A percentile compares a stretch with the other conserved stretches of the same genome.
Conservation (phyloP, 768 basidiomycete genomes). For the Cyclocybe cylindracea region DNA sequence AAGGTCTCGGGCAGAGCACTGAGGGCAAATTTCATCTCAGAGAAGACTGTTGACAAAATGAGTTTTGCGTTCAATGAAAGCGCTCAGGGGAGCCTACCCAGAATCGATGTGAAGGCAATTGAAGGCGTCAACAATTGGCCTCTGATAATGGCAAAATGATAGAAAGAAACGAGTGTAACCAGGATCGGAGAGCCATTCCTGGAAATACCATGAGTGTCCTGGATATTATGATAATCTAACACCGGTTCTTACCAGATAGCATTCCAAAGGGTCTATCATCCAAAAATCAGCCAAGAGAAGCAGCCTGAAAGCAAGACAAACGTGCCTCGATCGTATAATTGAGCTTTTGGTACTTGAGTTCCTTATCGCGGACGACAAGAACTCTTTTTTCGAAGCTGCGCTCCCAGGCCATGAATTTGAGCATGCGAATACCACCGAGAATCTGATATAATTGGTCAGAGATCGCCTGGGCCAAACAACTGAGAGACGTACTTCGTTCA, state of each 20-base stretch:
- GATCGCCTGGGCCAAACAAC: neutral
- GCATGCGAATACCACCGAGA: constrained; percentile 87
- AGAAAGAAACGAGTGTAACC: constrained; percentile 64
- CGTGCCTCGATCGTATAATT: constrained; percentile 85
- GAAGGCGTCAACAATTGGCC: constrained; percentile 75
- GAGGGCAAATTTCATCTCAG: constrained; percentile 85
- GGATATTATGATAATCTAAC: no score
- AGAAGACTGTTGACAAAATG: constrained; percentile 56
- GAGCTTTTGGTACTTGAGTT: constrained; percentile 80
- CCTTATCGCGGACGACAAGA: constrained; percentile 71
- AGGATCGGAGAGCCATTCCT: constrained; percentile 70
- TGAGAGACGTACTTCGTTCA: constrained; percentile 67
- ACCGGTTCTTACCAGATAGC: constrained; percentile 39
- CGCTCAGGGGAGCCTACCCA: neutral
- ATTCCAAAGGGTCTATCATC: constrained; percentile 42
- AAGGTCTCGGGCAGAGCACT: constrained; percentile 90
- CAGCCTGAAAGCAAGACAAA: neutral
- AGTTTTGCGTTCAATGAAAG: neutral
- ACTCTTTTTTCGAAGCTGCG: constrained; percentile 83
- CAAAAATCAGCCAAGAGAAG: neutral
- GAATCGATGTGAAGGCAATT: constrained; percentile 66
- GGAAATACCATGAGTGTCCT: neutral
- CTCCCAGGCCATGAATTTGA: constrained; percentile 98
- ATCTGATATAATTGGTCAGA: constrained; percentile 44
- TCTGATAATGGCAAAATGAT: constrained; percentile 75